Evolutionary conservation across 768 basidiomycete genomes (phyloP).

Genomic region (Chlorophyllum brunneum): DNA sequence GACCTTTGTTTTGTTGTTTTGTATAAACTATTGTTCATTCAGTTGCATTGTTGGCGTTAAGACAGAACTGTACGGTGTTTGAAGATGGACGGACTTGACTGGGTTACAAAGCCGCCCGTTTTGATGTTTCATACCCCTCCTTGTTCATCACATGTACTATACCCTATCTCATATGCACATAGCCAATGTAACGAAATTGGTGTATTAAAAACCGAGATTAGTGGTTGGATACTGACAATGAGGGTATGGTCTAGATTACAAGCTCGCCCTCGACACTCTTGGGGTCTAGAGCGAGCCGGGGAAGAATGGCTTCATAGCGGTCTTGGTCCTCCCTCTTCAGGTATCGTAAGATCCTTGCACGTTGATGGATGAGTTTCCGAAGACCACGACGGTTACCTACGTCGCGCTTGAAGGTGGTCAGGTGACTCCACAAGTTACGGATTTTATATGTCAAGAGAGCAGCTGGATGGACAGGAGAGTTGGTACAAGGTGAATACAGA

Average conservation of each 20-base stretch:
- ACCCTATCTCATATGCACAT: too few species aligned
- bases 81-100: neutral
- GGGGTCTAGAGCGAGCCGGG: conserved; percentile 72
- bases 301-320: conserved; percentile 72
- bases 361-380: conserved; percentile 72
- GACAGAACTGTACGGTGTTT: neutral
- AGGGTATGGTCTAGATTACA: conserved; percentile 45
- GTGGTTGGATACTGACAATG: too few species aligned
- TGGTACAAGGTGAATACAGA: neutral
- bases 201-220: too few species aligned
- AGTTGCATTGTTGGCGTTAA: neutral
- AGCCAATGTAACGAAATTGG: too few species aligned
- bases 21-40: conserved; percentile 8
- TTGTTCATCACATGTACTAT: neutral
- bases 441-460: conserved; percentile 86
- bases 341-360: conserved; percentile 82
- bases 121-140: neutral
- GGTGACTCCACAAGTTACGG: conserved; percentile 75
- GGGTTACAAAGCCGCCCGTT: neutral
- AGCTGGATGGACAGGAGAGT: conserved; percentile 38
- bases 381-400: conserved; percentile 74
- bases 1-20: neutral
- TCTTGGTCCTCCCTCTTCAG: conserved; percentile 57
- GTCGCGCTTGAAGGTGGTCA: conserved; percentile 67
- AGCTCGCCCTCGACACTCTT: conserved; percentile 88